Conservation (phyloP, 768 basidiomycete species). For the Nidula microcarpa region DNA sequence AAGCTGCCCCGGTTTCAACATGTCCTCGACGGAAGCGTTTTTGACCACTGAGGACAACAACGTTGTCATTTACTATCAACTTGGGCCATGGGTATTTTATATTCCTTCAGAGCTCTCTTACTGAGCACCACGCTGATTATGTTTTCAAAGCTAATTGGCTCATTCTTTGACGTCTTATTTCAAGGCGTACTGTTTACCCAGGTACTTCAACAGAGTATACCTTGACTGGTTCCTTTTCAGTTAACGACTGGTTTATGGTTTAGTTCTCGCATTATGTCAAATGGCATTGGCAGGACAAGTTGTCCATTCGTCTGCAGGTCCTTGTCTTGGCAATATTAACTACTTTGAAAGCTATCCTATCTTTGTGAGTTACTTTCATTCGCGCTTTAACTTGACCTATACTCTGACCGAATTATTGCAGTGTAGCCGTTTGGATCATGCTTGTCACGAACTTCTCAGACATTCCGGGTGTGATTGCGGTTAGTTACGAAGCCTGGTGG, state of each 20-base stretch:
- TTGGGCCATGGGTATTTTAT: no score
- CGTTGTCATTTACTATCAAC: no score
- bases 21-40: no score
- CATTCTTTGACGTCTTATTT: conserved; percentile 20
- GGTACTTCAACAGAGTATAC: conserved; percentile 8
- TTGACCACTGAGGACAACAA: no score
- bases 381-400: background rate
- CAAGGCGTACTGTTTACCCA: conserved; percentile 27
- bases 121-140: no score
- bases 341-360: conserved; percentile 24
- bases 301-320: conserved; percentile 15
- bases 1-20: no score
- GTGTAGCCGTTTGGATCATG: conserved; percentile 24
- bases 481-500: conserved; percentile 28
- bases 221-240: background rate
- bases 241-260: background rate
- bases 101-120: no score
- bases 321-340: conserved; percentile 19
- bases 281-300: conserved; percentile 18
- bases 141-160: conserved; percentile 20
- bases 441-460: conserved; percentile 21
- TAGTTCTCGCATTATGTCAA: conserved; percentile 23
- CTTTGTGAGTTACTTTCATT: conserved; percentile 15
- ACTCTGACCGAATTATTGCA: conserved; percentile 4
- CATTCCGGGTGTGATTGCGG: conserved; percentile 19